Evolutionary conservation across 2,329 filamentous ascomycete species (phyloP), one percentile per base, ranked within the genome.

Genomic region (Cercospora berteroae): DNA sequence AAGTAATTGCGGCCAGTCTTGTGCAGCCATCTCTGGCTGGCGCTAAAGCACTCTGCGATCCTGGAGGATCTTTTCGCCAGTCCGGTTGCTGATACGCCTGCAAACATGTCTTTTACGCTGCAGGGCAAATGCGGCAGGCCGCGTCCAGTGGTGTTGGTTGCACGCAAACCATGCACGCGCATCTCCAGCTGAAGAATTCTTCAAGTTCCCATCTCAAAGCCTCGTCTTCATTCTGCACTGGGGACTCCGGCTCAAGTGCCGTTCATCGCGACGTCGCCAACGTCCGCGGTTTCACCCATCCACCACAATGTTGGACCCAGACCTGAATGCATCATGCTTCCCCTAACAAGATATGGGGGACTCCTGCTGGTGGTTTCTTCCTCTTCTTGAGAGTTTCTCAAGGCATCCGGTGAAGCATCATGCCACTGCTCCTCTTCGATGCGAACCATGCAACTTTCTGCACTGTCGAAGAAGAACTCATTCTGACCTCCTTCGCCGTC

Each of bases 341-440:
- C 82, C 76, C 82, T 36, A 71, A 94, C 86, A 69, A 84, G 85
- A 81, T 93, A 95, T 0, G 91, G 90, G 5, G 91, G 88, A 68
- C 84, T 85, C 73, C 88, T 87, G 63, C 88, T 85, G 61, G 84
- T 80, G 25, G 84, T 80, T 60, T 87, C 86, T 59, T 91, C 87
- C 44, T 86, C 86, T 13, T 87, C 84, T 70, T 90, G 86, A 3
- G 83, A 79, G 33, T 60, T 59, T 67, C 68, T 60, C 66, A 90
- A 87, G 61, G 89, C 88, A 92, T 90, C 50, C 89, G 94, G 94
- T 0, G 91, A 89, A 79, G 96, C 90, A 77, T 98, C 94, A 68
- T 93, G 88, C 93, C 95, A 99, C 72, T 92, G 87, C 80, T 99
- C 95, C 60, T 90, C 87, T 73, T 96, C 88, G 48, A 98, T 89